A percentile compares a stretch with the other conserved stretches of the same genome.
Evolutionary conservation across 805 yeast species (phyloP).

Genomic region (Saccharomycopsis sp.): DNA sequence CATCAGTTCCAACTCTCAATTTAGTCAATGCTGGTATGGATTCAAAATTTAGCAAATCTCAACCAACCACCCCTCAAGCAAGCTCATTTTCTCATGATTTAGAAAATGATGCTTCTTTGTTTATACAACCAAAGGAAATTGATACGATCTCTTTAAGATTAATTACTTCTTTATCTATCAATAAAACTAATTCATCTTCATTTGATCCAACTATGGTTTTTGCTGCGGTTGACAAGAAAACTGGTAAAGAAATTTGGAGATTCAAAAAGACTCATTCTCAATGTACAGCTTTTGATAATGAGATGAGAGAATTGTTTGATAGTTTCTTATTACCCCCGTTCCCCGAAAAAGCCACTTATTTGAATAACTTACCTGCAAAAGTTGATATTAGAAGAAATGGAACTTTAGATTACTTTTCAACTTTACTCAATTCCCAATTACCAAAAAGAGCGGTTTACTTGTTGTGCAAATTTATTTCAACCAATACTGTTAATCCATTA

Average conservation of each 20-base stretch:
- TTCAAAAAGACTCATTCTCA: conserved; percentile 55
- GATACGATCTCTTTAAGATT: conserved; percentile 38
- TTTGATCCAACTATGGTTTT: conserved; percentile 56
- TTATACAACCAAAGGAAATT: conserved; percentile 50
- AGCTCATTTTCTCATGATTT: background rate
- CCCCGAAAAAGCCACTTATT: conserved; percentile 54
- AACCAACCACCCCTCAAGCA: conserved; percentile 12
- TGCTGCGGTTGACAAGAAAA: conserved; percentile 49
- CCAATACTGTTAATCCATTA: conserved; percentile 53
- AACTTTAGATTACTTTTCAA: conserved; percentile 49
- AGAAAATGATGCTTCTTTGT: conserved; percentile 34
- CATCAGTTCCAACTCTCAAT: conserved; percentile 1
- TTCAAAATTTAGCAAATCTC: conserved; percentile 4
- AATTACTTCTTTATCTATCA: conserved; percentile 35
- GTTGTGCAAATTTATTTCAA: conserved; percentile 55
- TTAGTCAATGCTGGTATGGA: background rate
- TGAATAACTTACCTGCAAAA: conserved; percentile 48
- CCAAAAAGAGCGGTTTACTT: conserved; percentile 41
- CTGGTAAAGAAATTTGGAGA: conserved; percentile 63
- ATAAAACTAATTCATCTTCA: conserved; percentile 30
- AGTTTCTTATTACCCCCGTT: conserved; percentile 40
- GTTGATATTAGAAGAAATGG: conserved; percentile 50
- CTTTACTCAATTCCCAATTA: conserved; percentile 41
- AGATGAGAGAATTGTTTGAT: conserved; percentile 37
- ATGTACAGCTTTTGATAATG: conserved; percentile 50